Evolutionary conservation across 1,139 yeast species (phyloP).

Genomic region (Suhomyces yuchorum): DNA sequence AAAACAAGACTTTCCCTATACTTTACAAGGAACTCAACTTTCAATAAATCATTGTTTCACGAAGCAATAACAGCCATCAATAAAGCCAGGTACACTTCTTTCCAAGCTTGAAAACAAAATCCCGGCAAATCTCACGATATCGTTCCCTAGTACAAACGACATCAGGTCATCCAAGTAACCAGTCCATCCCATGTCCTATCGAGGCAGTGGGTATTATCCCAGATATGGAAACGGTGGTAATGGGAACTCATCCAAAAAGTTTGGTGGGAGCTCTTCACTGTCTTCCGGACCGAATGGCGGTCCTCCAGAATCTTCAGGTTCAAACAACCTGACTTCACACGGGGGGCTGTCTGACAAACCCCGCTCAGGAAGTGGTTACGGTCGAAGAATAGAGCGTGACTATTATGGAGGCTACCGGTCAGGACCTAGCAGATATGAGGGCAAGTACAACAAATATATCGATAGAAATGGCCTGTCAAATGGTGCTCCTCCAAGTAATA

Average conservation of each 20-base stretch:
- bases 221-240: constrained; percentile 17
- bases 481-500: constrained; percentile 3
- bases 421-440: constrained; percentile 15
- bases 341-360: constrained; percentile 2
- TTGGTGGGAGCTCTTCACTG: constrained; percentile 5
- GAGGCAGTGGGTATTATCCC: constrained; percentile 21
- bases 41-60: background rate
- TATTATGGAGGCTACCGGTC: constrained; percentile 20
- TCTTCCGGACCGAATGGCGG: constrained; percentile 5
- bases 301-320: constrained; percentile 1
- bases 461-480: constrained; percentile 2
- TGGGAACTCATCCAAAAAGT: constrained; percentile 16
- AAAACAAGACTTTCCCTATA: constrained; percentile 2
- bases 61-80: background rate
- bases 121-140: background rate
- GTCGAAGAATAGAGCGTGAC: constrained; percentile 18
- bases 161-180: background rate
- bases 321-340: constrained; percentile 1
- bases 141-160: background rate
- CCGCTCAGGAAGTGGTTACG: constrained; percentile 8
- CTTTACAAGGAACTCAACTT: background rate
- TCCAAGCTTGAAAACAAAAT: background rate
- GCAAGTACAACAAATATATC: constrained; percentile 20
- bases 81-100: background rate
- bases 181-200: constrained; percentile 18